phyloP scores from a whole-genome alignment of 2,329 filamentous ascomycete species.

The Pyricularia sp. region DNA sequence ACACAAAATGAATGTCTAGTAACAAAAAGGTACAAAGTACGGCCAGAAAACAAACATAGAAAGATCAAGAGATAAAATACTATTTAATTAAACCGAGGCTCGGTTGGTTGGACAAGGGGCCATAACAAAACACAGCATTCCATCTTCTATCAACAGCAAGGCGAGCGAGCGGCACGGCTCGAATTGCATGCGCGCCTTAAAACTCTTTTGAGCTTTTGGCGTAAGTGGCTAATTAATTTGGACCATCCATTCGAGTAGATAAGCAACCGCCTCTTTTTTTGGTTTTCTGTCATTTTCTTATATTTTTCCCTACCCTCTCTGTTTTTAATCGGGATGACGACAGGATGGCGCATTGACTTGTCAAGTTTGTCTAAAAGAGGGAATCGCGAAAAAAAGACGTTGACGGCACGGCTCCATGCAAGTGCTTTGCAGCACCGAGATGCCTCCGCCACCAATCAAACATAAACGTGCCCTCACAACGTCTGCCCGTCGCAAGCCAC shows the following conservation, averaged over 20 bases:
- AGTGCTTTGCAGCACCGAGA: background rate
- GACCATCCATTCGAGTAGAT: background rate
- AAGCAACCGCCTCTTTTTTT: background rate
- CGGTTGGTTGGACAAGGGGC: background rate
- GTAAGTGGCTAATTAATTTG: background rate
- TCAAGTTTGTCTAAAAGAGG: background rate
- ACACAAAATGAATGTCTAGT: background rate
- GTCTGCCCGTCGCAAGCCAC: background rate
- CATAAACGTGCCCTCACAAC: background rate
- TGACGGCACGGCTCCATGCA: background rate
- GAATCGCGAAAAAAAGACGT: background rate
- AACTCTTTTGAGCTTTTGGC: background rate
- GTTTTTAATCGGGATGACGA: background rate
- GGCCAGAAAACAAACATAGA: background rate
- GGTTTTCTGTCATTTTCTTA: background rate
- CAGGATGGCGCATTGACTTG: background rate
- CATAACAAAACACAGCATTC: background rate
- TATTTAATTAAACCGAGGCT: background rate
- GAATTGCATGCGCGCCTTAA: background rate
- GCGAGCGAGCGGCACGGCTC: slow-evolving; percentile 2
- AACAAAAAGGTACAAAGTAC: background rate
- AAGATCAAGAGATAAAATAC: background rate
- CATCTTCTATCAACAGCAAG: background rate
- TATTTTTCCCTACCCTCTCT: background rate
- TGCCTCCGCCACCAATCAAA: background rate